Conservation (phyloP, 75 land plant genomes). For the Ceratopteris richardii region DNA sequence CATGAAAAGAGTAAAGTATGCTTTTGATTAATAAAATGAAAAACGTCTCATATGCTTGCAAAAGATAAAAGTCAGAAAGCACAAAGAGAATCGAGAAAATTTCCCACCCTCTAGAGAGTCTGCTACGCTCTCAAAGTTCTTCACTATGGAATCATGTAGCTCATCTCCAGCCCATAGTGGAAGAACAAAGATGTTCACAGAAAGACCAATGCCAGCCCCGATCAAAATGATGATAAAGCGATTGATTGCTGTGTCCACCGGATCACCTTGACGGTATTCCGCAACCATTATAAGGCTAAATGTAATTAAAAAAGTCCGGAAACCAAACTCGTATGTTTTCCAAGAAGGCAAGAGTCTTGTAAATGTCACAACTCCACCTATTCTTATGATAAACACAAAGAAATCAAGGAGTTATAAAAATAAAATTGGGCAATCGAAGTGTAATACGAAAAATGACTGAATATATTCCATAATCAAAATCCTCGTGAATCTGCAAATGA, state of each 20-base stretch:
- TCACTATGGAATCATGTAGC: conserved; percentile 50
- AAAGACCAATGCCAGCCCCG: conserved; percentile 52
- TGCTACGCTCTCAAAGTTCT: conserved; percentile 55
- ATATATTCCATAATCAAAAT: no score
- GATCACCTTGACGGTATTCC: conserved; percentile 47
- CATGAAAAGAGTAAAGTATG: no score
- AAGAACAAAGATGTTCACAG: conserved; percentile 47
- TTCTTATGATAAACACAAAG: no score
- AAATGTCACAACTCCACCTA: conserved; percentile 24
- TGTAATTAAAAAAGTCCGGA: conserved; percentile 67
- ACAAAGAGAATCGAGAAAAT: neutral
- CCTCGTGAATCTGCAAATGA: no score
- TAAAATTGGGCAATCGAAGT: no score
- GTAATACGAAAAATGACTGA: no score
- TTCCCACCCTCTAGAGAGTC: conserved; percentile 58
- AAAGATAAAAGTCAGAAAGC: neutral
- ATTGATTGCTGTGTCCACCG: conserved; percentile 47
- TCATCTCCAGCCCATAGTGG: conserved; percentile 91
- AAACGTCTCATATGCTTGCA: neutral
- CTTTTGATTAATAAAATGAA: conserved; percentile 35
- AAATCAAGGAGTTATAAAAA: no score
- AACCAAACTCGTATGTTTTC: conserved; percentile 76
- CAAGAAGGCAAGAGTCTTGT: conserved; percentile 50
- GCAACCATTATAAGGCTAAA: conserved; percentile 63
- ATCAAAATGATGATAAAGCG: conserved; percentile 57